These are phyloP conservation scores for Microcyclospora pomicola DNA, from an alignment of 2,329 filamentous ascomycete genomes.

Conservation along the genomic window DNA sequence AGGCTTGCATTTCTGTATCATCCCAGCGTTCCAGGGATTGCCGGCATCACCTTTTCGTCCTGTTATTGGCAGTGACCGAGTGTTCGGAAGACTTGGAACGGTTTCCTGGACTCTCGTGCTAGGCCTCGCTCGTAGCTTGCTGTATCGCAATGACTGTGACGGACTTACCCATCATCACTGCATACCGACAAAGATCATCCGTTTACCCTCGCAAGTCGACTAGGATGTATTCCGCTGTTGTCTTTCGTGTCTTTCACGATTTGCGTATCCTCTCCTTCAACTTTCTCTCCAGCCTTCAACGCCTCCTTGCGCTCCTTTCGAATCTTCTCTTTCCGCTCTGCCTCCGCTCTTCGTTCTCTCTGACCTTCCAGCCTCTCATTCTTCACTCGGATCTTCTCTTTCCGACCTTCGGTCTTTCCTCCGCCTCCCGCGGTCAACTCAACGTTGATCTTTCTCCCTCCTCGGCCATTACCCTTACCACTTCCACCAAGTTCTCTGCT, in stretches of 20 bases:
- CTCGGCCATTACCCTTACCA: slow-evolving; percentile 32
- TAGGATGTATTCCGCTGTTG: slow-evolving; percentile 21
- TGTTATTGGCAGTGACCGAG: too few species aligned
- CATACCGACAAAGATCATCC: too few species aligned
- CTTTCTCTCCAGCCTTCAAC: slow-evolving; percentile 24
- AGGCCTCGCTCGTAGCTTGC: too few species aligned
- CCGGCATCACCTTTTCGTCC: too few species aligned
- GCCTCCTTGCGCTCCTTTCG: slow-evolving; percentile 28
- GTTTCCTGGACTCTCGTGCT: too few species aligned
- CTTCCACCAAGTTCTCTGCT: slow-evolving; percentile 10
- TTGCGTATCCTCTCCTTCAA: slow-evolving; percentile 16
- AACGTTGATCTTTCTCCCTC: slow-evolving; percentile 69
- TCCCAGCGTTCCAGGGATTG: too few species aligned
- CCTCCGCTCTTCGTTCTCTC: slow-evolving; percentile 40
- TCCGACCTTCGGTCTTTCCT: slow-evolving; percentile 57
- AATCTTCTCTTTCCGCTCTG: slow-evolving; percentile 32
- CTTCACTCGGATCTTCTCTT: slow-evolving; percentile 68
- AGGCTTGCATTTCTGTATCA: too few species aligned
- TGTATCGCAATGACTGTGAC: too few species aligned
- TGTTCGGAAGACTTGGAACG: too few species aligned
- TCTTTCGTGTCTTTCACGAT: slow-evolving; percentile 12
- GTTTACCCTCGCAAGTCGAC: slow-evolving; percentile 17
- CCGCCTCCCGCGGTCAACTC: slow-evolving; percentile 81
- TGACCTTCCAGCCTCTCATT: slow-evolving; percentile 71
- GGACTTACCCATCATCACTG: too few species aligned